Evolutionary conservation across 192 early-diverging fungal species (phyloP), one percentile per base, ranked within the genome.

Genomic region (Coemansia sp.): DNA sequence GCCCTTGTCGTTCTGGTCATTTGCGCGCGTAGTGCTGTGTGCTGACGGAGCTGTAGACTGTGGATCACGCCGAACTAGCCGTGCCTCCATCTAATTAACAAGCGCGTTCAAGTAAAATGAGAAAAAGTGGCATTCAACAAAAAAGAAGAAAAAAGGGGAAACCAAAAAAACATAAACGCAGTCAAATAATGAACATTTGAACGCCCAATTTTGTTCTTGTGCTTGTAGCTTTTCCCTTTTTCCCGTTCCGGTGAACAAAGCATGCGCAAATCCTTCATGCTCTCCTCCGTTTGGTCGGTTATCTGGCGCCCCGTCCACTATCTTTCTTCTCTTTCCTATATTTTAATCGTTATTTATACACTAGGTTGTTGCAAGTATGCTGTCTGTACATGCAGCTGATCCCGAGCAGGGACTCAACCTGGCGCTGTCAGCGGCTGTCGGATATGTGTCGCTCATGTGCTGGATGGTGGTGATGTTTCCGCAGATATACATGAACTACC

Each of bases 401-500:
- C 29, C 58, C 24, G 52, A n/a, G 38, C 49, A 70, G 24, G 65
- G 56, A 19, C 49, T 50, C 50, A 62, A 62, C 38, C 53, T 49
- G 56, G 37, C 25, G 52, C 69, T 69, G 24, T 80, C 77, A 2
- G 55, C 66, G 27, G 23, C 29, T 11, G 73, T 81, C 61, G 91
- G 89, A 29, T 88, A 87, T 58, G 39, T 90, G 12, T 91, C 88
- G 35, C 86, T 91, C 24, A 68, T 58, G 5, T 89, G 90, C 69
- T 94, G 92, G 92, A 72, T 94, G 35, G 83, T 91, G 6, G 92
- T 94, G 56, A 91, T 90, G 81, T 84, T 87, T 47, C 92, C 92
- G 15, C 91, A 94, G 82, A 76, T 94, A 27, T 88, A 75, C 63
- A 82, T 86, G 62, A 94, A 92, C 79, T 92, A 92, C 79, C 69